Conservation (phyloP, 257 asterid genomes). For the Scutellaria galericulata region DNA sequence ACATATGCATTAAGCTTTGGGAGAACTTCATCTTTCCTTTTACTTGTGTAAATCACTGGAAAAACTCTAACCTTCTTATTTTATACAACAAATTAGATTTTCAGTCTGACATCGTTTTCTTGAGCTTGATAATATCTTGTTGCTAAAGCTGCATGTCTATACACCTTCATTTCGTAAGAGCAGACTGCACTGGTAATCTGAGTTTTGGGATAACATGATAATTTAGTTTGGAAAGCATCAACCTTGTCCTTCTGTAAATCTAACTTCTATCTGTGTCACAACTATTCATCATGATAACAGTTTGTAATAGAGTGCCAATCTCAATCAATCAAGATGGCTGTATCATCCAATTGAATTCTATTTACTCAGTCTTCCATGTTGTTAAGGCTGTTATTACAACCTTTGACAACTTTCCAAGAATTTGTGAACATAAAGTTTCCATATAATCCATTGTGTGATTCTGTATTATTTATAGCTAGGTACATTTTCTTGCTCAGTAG, state of each 20-base stretch:
- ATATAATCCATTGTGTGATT: background rate
- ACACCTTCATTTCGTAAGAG: slow-evolving; percentile 16
- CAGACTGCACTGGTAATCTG: background rate
- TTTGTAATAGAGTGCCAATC: background rate
- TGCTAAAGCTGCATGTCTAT: slow-evolving; percentile 11
- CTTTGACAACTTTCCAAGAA: background rate
- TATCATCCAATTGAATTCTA: slow-evolving; percentile 8
- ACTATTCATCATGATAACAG: slow-evolving; percentile 26
- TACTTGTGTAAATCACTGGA: background rate
- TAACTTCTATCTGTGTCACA: slow-evolving; percentile 13
- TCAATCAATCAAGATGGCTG: background rate
- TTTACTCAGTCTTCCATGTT: slow-evolving; percentile 14
- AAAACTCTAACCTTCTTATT: slow-evolving; percentile 9
- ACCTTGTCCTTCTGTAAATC: slow-evolving; percentile 3
- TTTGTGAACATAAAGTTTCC: slow-evolving; percentile 6
- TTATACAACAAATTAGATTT: slow-evolving; percentile 13
- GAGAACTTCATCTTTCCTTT: slow-evolving; percentile 16
- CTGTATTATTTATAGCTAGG: slow-evolving; percentile 4
- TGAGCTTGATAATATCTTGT: slow-evolving; percentile 28
- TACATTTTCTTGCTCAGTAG: slow-evolving; percentile 15
- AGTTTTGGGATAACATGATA: slow-evolving; percentile 10
- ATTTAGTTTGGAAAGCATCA: slow-evolving; percentile 7
- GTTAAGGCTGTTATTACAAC: slow-evolving; percentile 3
- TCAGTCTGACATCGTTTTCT: slow-evolving; percentile 7
- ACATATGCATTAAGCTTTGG: slow-evolving; percentile 14